Percentiles rank a stretch among this genome's conserved stretches.
These are phyloP conservation scores for Eimeria necatrix DNA, from an alignment of 169 alveolate genomes.

Conservation along the genomic window DNA sequence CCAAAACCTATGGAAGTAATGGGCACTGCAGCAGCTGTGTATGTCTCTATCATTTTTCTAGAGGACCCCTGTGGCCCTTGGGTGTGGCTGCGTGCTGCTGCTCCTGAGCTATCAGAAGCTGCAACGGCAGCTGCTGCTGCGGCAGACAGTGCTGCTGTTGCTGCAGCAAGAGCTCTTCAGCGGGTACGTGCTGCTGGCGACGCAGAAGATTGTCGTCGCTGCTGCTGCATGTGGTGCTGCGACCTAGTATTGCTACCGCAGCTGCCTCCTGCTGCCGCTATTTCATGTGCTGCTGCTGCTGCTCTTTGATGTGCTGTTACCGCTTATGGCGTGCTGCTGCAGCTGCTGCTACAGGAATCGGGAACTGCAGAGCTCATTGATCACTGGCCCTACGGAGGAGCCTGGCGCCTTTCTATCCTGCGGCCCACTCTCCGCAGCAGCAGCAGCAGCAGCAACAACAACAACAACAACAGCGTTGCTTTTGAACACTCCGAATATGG, in stretches of 20 bases:
- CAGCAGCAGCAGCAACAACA: slow-evolving; percentile 33
- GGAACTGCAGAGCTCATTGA: not conserved
- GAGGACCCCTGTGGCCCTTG: slow-evolving; percentile 33
- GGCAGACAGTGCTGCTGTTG: slow-evolving; percentile 22
- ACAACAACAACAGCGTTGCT: not conserved
- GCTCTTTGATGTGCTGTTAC: not conserved
- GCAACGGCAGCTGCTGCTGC: slow-evolving; percentile 31
- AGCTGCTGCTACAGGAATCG: slow-evolving; percentile 15
- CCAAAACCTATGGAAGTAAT: not conserved
- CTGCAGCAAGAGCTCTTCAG: slow-evolving; percentile 31
- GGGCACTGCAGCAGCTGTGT: not conserved
- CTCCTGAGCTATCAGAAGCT: not conserved
- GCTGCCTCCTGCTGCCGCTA: not conserved
- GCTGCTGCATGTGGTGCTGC: slow-evolving; percentile 2
- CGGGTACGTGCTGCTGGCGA: not conserved
- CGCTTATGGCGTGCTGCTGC: not conserved
- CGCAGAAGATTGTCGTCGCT: not conserved
- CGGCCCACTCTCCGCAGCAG: slow-evolving; percentile 25
- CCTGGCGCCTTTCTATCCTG: slow-evolving; percentile 23
- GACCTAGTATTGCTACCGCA: not conserved
- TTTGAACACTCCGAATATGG: not conserved
- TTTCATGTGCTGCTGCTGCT: not conserved
- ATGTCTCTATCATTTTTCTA: not conserved
- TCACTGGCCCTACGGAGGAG: slow-evolving; percentile 16
- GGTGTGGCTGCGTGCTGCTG: slow-evolving; percentile 43